Evolutionary conservation across 2,329 filamentous ascomycete genomes (phyloP), one percentile per base, ranked within the genome.

Genomic region (Colletotrichum ledebouriae): DNA sequence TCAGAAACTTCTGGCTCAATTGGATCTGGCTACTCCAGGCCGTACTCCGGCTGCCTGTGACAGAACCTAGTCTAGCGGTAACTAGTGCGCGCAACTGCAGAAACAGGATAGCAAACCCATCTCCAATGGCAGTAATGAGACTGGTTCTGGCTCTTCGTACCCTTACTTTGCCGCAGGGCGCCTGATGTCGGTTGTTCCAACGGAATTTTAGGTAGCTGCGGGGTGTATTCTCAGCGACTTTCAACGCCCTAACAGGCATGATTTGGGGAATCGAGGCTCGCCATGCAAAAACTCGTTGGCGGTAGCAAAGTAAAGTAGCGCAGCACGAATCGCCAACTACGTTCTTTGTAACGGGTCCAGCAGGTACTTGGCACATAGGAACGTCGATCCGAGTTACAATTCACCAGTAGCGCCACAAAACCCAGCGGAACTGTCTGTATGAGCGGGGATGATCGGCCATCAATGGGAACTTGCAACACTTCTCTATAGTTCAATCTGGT

Each of bases 311-410:
- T 34, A n/a, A 6, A 22, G 44, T 47, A 20, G 39, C 29, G 29
- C 29, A n/a, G n/a, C 22, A 49, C 59, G 59, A 61, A 44, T 41
- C 33, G 60, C 25, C 65, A n/a, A 68, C 49, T 25, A 25, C 4
- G 25, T 59, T 17, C 17, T 17, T 17, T 17, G 55, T 33, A 25
- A 59, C 50, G 65, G 65, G 61, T 59, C 61, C 49, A 49, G 61
- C 47, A 55, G 60, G 61, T 63, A 63, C 20, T 64, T 58, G 53
- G 61, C 39, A 59, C 46, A 64, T n/a, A 15, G 55, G 22, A 68
- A 59, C 55, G 55, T 68, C 65, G 65, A 68, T 68, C 61, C 41
- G 55, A 55, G 53, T 55, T 59, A 63, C 29, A 68, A 59, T 68
- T 53, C 13, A 49, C 55, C 65, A 47, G 49, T 55, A 34, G 60